These are phyloP conservation scores for Byssoonygena ceratinophila DNA, from an alignment of 2,329 filamentous ascomycete genomes.

Conservation along the genomic window DNA sequence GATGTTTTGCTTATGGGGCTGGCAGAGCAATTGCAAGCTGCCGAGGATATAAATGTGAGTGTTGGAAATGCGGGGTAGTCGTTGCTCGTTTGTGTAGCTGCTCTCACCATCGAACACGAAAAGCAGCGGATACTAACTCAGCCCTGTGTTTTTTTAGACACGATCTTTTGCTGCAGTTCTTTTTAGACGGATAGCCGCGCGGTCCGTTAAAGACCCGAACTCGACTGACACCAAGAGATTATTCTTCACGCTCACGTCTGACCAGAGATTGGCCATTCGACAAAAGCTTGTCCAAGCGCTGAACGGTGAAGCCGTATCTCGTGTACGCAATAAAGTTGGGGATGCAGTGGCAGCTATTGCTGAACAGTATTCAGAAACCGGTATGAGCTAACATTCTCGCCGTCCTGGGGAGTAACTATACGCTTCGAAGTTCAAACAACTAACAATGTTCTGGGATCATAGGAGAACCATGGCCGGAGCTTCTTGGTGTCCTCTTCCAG, in stretches of 20 bases:
- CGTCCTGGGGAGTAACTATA: background rate
- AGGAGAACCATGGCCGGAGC: slow-evolving; percentile 83
- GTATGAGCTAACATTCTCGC: slow-evolving; percentile 43
- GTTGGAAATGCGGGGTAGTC: slow-evolving; percentile 23
- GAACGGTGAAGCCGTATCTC: slow-evolving; percentile 58
- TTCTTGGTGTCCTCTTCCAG: slow-evolving; percentile 75
- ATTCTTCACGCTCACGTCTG: slow-evolving; percentile 66
- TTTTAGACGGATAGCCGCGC: slow-evolving; percentile 85
- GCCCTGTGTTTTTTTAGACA: slow-evolving; percentile 44
- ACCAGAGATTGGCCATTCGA: slow-evolving; percentile 68
- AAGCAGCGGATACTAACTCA: background rate
- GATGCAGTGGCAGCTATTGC: slow-evolving; percentile 96
- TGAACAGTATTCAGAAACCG: slow-evolving; percentile 84
- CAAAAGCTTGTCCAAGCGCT: slow-evolving; percentile 72
- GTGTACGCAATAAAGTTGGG: slow-evolving; percentile 86
- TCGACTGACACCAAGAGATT: slow-evolving; percentile 64
- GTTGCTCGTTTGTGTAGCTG: background rate
- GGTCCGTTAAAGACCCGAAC: slow-evolving; percentile 63
- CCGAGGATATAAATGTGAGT: slow-evolving; percentile 59
- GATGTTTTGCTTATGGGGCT: slow-evolving; percentile 88
- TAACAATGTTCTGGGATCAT: slow-evolving; percentile 18
- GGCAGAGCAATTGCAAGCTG: slow-evolving; percentile 76
- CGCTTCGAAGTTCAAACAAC: background rate
- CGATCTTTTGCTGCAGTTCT: slow-evolving; percentile 88
- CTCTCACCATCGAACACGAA: background rate